Conservation (phyloP, 352 stramenopile species). For the Stephanocyclus meneghinianus region DNA sequence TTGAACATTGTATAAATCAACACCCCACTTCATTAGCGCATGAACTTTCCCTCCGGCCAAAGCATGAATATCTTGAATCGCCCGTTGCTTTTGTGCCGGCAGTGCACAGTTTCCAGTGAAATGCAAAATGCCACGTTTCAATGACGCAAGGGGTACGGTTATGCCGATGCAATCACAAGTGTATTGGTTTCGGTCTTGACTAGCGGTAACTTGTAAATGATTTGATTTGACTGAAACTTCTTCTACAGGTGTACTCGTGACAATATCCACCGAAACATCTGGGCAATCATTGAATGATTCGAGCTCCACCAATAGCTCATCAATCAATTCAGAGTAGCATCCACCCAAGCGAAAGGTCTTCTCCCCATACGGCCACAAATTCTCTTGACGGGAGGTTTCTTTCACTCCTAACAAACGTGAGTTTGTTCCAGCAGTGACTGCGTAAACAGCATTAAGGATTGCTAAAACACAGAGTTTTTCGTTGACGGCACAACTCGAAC, state of each 20-base stretch:
- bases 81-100: constrained; percentile 16
- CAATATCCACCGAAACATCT: constrained; percentile 21
- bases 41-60: constrained; percentile 40
- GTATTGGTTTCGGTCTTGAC: background rate
- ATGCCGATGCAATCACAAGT: constrained; percentile 29
- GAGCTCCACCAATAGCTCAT: constrained; percentile 32
- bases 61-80: constrained; percentile 36
- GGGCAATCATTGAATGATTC: constrained; percentile 20
- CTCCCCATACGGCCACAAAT: constrained; percentile 37
- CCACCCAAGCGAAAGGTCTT: constrained; percentile 32
- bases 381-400: constrained; percentile 40
- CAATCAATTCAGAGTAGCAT: constrained; percentile 37
- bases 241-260: constrained; percentile 13
- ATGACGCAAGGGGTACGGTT: constrained; percentile 22
- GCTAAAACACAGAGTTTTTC: constrained; percentile 14
- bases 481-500: background rate
- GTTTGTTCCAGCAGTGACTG: constrained; percentile 29
- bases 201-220: background rate
- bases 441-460: constrained; percentile 35
- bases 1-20: constrained; percentile 28
- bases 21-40: constrained; percentile 24
- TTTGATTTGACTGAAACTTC: constrained; percentile 15
- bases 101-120: constrained; percentile 26
- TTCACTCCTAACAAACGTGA: constrained; percentile 21
- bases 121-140: constrained; percentile 18